phyloP scores from a whole-genome alignment of 2,329 filamentous ascomycete genomes.

The Acephala macrosclerotiorum region DNA sequence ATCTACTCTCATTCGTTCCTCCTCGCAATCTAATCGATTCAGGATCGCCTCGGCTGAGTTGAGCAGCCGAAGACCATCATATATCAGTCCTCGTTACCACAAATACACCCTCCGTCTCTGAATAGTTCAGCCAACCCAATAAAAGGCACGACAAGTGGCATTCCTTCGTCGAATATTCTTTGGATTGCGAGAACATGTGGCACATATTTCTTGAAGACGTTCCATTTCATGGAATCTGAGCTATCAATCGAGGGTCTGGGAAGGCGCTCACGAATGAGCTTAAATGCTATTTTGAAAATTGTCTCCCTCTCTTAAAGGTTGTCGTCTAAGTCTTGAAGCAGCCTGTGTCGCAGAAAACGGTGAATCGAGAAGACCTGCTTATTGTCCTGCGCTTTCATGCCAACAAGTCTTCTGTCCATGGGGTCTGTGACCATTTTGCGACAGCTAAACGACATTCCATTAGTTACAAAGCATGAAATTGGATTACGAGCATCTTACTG shows the following conservation, averaged over 20 bases:
- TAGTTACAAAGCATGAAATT: background rate
- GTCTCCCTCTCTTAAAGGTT: constrained; percentile 26
- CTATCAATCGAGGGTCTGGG: constrained; percentile 28
- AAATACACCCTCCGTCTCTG: constrained; percentile 32
- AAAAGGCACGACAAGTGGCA: constrained; percentile 22
- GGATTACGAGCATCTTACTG: constrained; percentile 5
- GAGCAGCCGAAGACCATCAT: constrained; percentile 28
- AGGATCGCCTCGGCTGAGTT: constrained; percentile 30
- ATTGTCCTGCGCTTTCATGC: constrained; percentile 23
- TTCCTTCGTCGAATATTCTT: constrained; percentile 24
- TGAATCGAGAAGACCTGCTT: constrained; percentile 28
- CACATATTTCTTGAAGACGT: constrained; percentile 34
- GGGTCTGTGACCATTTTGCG: constrained; percentile 4
- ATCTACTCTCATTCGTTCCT: constrained; percentile 27
- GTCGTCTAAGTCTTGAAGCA: constrained; percentile 29
- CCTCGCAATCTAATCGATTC: constrained; percentile 25
- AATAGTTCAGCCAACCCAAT: constrained; percentile 30
- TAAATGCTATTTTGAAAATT: constrained; percentile 28
- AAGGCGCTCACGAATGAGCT: constrained; percentile 26
- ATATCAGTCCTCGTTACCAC: constrained; percentile 30
- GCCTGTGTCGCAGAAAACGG: constrained; percentile 25
- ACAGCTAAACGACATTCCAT: background rate
- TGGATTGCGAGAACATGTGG: constrained; percentile 31
- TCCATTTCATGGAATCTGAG: constrained; percentile 29
- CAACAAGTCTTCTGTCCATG: constrained; percentile 21